A percentile compares a stretch with the other conserved stretches of the same genome.
Evolutionary conservation across 2,329 filamentous ascomycete species (phyloP).

Genomic region (Rhynchosporium secalis): DNA sequence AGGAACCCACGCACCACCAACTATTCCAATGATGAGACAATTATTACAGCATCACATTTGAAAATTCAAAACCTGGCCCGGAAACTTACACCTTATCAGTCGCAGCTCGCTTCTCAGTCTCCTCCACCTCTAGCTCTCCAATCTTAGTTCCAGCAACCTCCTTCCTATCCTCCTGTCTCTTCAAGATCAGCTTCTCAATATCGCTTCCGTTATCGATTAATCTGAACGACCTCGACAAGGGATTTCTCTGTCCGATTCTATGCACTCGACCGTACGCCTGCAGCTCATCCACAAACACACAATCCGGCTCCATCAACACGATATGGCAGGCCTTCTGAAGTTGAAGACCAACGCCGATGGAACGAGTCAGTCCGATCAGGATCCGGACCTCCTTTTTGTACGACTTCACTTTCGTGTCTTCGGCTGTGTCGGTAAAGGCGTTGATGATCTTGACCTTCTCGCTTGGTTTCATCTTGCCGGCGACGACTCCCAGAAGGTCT

Average conservation of each 20-base stretch:
- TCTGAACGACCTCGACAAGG: conserved; percentile 16
- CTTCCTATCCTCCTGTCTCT: conserved; percentile 19
- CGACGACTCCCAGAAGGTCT: conserved; percentile 17
- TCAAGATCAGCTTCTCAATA: conserved; percentile 21
- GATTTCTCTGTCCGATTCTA: conserved; percentile 28
- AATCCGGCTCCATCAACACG: conserved; percentile 29
- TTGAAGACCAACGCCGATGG: conserved; percentile 25
- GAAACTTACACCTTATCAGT: too few species aligned
- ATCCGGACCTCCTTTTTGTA: conserved; percentile 19
- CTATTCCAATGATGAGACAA: too few species aligned
- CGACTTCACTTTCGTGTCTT: background rate
- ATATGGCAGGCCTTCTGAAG: conserved; percentile 21
- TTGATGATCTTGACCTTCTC: conserved; percentile 16
- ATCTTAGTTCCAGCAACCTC: conserved; percentile 11
- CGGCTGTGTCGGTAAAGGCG: conserved; percentile 19
- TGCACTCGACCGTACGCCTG: conserved; percentile 25
- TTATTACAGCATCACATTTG: too few species aligned
- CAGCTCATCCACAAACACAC: conserved; percentile 21
- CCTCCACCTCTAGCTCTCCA: conserved; percentile 4
- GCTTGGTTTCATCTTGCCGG: conserved; percentile 11
- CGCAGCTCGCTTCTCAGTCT: background rate
- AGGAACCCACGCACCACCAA: too few species aligned
- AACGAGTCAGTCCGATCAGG: conserved; percentile 22
- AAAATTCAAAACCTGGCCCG: too few species aligned
- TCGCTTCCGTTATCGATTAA: conserved; percentile 20